Evolutionary conservation across 1,139 yeast species (phyloP), one percentile per base, ranked within the genome.

Genomic region (Kurtzmaniella quercitrusa): DNA sequence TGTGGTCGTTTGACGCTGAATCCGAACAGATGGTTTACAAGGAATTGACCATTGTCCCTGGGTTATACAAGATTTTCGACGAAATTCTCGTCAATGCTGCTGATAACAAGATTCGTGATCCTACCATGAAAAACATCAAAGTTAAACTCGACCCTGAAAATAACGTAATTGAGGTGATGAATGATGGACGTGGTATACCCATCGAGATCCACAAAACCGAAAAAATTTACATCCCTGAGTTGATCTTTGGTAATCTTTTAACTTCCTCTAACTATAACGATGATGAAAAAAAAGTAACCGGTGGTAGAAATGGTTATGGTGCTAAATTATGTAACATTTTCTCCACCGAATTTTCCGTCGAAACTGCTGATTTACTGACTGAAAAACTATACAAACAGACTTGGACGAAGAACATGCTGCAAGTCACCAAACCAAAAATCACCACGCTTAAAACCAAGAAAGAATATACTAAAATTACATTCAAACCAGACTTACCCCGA

Each of bases 291-390:
- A 94, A 94, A 63, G 98, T 94, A 23, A 89, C 96, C 2, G 99
- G 98, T 70, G 99, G 99, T 65, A 81, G 99, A 73, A 94, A 94
- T 61, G 98, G 98, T 52, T 94, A 81, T 61, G 99, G 99, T 65
- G 98, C 99, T 41, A 94, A 94, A 62, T 71, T 73, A 47, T 94
- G 63, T 88, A 86, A 94, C 66, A 87, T 94, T 54, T 89, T 89
- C 60, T 90, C 97, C 18, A 86, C 91, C 2, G 86, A 87, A 57
- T 94, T 94, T 59, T 77, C 73, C 15, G 76, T 94, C 36, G 97
- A 91, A 61, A 94, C 99, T 5, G 95, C 96, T 9, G 97, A 93
- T 60, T 77, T 81, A 47, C 70, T 65, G 41, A 70, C 74, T 10
- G 82, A 77, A 39, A 75, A 78, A 56, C 67, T 77, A 38, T 94